Conservation (phyloP, 352 stramenopile genomes). For the Peronospora tabacina region DNA sequence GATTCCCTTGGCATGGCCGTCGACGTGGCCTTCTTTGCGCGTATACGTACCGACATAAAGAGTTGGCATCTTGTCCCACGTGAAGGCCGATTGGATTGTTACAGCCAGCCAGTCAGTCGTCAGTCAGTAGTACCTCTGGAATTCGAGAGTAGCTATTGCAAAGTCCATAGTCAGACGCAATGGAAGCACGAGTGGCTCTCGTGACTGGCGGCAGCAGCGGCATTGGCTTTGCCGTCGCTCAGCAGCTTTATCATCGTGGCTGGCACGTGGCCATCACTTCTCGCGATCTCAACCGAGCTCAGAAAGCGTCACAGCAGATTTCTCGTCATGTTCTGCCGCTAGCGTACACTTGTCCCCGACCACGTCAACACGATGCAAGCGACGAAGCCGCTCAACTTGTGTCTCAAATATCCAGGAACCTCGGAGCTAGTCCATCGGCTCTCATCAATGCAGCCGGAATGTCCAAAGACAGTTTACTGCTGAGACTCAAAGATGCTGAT, state of each 20-base stretch:
- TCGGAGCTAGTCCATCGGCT: conserved; percentile 37
- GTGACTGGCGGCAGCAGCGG: conserved; percentile 75
- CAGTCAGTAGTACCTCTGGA: too few relatives aligned
- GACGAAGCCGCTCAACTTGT: conserved; percentile 33
- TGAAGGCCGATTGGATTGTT: too few relatives aligned
- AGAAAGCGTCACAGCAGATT: conserved; percentile 45
- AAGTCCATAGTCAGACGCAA: too few relatives aligned
- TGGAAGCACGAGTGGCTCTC: conserved; percentile 32
- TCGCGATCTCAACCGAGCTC: conserved; percentile 42
- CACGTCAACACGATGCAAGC: conserved; percentile 16
- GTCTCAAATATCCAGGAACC: conserved; percentile 29
- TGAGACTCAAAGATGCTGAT: conserved; percentile 53
- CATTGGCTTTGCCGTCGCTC: conserved; percentile 69
- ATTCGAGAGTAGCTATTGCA: too few relatives aligned
- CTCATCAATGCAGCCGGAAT: conserved; percentile 74
- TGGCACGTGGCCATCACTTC: conserved; percentile 74
- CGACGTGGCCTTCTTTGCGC: conserved; percentile 64
- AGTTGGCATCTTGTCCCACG: conserved; percentile 20
- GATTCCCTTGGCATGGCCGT: conserved; percentile 71
- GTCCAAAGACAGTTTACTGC: conserved; percentile 60
- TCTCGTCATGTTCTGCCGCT: conserved; percentile 39
- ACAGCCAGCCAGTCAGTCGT: too few relatives aligned
- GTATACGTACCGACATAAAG: conserved; percentile 84
- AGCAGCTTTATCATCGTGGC: conserved; percentile 48
- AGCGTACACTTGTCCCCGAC: conserved; percentile 47